phyloP scores from a whole-genome alignment of 1,139 yeast species.

The Blastobotrys malaysiensis region DNA sequence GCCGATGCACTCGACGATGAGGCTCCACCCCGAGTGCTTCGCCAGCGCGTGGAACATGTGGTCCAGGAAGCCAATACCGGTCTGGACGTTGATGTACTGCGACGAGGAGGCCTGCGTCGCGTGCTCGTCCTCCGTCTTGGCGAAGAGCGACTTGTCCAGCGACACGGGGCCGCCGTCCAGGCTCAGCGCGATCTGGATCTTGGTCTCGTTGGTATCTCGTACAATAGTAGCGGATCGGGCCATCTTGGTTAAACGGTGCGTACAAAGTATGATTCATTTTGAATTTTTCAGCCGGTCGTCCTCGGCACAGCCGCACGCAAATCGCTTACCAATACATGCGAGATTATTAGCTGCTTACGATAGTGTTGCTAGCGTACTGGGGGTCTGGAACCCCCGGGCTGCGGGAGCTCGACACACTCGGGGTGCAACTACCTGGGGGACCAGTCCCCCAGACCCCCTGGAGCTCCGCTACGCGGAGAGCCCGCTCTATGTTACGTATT shows the following conservation, averaged over 20 bases:
- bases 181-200: slow-evolving; percentile 77
- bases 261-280: not conserved
- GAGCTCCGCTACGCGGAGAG: too few relatives aligned
- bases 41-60: slow-evolving; percentile 98
- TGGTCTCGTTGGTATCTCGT: slow-evolving; percentile 88
- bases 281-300: not conserved
- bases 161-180: slow-evolving; percentile 77
- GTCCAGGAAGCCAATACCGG: slow-evolving; percentile 93
- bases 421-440: too few relatives aligned
- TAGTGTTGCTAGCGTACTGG: too few relatives aligned
- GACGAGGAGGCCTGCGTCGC: slow-evolving; percentile 58
- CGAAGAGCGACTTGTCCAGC: slow-evolving; percentile 49
- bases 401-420: too few relatives aligned
- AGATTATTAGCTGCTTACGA: too few relatives aligned
- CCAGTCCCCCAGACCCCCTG: too few relatives aligned
- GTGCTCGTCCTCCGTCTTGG: slow-evolving; percentile 40
- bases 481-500: too few relatives aligned
- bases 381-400: too few relatives aligned
- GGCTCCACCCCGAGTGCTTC: slow-evolving; percentile 94
- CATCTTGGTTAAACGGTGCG: slow-evolving; percentile 2
- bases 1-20: slow-evolving; percentile 83
- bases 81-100: slow-evolving; percentile 73
- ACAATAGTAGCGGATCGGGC: slow-evolving; percentile 44
- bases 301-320: not conserved
- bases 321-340: too few relatives aligned